phyloP scores from a whole-genome alignment of 225 moss, liverwort and hornwort genomes.

The Sphagnum tenellum region DNA sequence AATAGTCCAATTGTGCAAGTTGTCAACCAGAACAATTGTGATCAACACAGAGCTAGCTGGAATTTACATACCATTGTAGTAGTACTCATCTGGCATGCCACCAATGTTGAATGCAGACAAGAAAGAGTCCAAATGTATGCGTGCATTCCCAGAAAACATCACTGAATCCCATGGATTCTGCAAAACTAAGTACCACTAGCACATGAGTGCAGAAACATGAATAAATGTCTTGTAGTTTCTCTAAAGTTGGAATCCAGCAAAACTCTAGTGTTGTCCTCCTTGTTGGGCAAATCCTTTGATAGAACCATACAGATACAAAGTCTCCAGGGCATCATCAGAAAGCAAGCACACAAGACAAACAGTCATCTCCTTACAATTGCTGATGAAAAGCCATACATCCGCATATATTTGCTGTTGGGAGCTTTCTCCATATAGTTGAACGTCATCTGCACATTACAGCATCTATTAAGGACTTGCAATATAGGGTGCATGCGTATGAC shows the following conservation, averaged over 20 bases:
- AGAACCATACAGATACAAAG: too few relatives aligned
- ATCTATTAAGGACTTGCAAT: too few relatives aligned
- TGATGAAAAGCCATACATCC: conserved; percentile 81
- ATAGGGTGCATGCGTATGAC: too few relatives aligned
- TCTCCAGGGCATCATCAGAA: too few relatives aligned
- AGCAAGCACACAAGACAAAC: too few relatives aligned
- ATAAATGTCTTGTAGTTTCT: too few relatives aligned
- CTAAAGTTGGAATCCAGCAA: too few relatives aligned
- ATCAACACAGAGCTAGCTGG: neutral
- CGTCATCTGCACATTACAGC: conserved; percentile 57
- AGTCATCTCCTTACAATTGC: conserved; percentile 30
- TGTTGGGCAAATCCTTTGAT: too few relatives aligned
- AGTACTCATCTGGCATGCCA: conserved; percentile 64
- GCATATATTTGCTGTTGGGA: conserved; percentile 44
- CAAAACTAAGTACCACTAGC: neutral
- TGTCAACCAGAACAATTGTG: neutral
- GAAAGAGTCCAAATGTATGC: conserved; percentile 79
- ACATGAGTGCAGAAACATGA: too few relatives aligned
- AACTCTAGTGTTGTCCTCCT: too few relatives aligned
- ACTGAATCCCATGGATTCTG: conserved; percentile 87
- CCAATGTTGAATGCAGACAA: conserved; percentile 73
- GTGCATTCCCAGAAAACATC: conserved; percentile 67
- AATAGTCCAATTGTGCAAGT: neutral
- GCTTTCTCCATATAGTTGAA: conserved; percentile 50
- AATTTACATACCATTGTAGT: conserved; percentile 41